Conservation (phyloP, 805 yeast species). For the Saccharomycopsis amapae region DNA sequence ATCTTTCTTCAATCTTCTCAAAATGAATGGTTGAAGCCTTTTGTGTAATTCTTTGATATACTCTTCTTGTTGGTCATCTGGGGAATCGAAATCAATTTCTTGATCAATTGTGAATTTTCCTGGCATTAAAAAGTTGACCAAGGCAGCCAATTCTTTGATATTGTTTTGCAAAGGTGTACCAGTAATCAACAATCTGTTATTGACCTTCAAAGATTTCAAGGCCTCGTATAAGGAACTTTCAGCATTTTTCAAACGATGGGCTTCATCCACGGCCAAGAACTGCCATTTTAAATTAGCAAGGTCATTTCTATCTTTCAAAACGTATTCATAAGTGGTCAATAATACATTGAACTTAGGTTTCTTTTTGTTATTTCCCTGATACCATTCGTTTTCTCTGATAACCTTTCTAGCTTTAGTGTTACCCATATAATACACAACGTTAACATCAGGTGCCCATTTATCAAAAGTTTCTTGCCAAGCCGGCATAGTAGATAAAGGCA, state of each 20-base stretch:
- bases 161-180: conserved; percentile 98
- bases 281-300: conserved; percentile 86
- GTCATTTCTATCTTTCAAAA: conserved; percentile 77
- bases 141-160: conserved; percentile 89
- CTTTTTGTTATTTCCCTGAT: conserved; percentile 45
- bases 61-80: conserved; percentile 78
- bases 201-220: conserved; percentile 69
- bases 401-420: conserved; percentile 78
- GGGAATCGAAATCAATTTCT: conserved; percentile 91
- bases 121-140: conserved; percentile 93
- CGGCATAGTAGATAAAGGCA: conserved; percentile 91
- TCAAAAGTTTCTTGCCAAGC: conserved; percentile 99
- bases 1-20: conserved; percentile 91
- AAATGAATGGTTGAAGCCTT: conserved; percentile 82
- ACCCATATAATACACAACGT: conserved; percentile 89
- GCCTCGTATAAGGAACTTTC: conserved; percentile 91
- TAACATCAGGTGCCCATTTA: conserved; percentile 94
- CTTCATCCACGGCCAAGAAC: conserved; percentile 96
- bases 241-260: conserved; percentile 91
- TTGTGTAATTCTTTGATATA: conserved; percentile 81
- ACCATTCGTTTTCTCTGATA: conserved; percentile 82
- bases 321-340: conserved; percentile 93
- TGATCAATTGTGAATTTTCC: conserved; percentile 85
- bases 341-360: conserved; percentile 88
- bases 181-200: conserved; percentile 82